Conservation (phyloP, 192 early-diverging fungal species). For the Backusella macrospora region DNA sequence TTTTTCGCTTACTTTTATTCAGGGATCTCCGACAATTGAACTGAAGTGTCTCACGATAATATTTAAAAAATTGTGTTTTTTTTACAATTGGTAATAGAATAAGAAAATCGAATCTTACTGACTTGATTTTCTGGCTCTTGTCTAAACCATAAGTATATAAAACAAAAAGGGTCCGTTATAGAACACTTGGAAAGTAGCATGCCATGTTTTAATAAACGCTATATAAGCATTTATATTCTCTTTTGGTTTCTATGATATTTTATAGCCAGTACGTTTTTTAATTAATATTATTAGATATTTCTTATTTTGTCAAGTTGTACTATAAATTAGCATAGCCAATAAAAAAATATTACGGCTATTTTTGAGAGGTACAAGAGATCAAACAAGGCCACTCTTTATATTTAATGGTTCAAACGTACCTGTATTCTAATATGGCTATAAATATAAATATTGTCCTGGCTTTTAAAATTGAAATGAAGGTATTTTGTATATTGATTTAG, state of each 20-base stretch:
- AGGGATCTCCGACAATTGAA: background rate
- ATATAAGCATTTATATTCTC: background rate
- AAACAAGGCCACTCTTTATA: background rate
- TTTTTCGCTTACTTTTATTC: background rate
- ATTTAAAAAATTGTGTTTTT: background rate
- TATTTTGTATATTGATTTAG: no score
- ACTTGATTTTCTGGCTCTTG: background rate
- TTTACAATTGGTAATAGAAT: background rate
- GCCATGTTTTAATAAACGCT: background rate
- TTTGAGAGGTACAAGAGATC: background rate
- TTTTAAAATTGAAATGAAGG: no score
- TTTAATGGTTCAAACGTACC: background rate
- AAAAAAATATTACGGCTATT: background rate
- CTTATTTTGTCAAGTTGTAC: constrained; percentile 1
- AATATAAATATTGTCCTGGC: no score
- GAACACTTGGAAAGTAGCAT: background rate
- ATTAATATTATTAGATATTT: background rate
- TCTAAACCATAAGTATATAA: background rate
- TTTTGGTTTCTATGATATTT: background rate
- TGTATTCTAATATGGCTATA: background rate
- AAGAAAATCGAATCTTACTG: background rate
- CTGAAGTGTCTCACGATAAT: background rate
- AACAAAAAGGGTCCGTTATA: background rate
- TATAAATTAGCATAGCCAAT: background rate
- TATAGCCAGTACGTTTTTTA: background rate